Evolutionary conservation across 371 early-diverging fungal genomes (phyloP), one percentile per base, ranked within the genome.

Genomic region (Choanephora cucurbitarum): DNA sequence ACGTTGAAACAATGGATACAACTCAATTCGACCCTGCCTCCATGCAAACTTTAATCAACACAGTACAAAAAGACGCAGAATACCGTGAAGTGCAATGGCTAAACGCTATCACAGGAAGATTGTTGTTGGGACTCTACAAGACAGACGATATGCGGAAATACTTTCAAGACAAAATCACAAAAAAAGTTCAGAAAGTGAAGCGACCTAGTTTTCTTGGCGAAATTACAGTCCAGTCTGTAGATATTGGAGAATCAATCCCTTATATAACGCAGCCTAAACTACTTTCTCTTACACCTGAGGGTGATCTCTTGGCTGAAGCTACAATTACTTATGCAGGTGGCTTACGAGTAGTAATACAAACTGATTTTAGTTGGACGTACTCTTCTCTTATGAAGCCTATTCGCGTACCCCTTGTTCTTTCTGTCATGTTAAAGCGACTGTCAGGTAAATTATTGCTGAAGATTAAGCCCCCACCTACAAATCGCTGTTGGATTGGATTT

Each of bases 401-500:
- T 41, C 80, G 85, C n/a, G 83, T 94, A 31, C 66, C 88, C 5
- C 64, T 96, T 10, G 89, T 91, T 0, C 80, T 96, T 6, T 83
- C 91, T 0, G 87, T 93, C 5, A 82, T 60, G 17, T 82, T 87
- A 37, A 87, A 79, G 55, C 68, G 64, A 15, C 66, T 92, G 49
- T 67, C 79, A 0, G 96, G 94, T 1, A 86, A 81, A 53, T 69
- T 93, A 62, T 72, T 87, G 24, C 56, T 96, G 51, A 83, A 85
- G 55, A 83, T 94, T 64, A 92, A 92, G 60, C 82, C 91, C 0
- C 88, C 91, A 31, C 94, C 94, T 10, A 83, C 89, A 3, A 93
- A 94, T 56, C 85, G 96, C 2, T 77, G 88, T 48, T 96, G 96
- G 96, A 60, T 94, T 49, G 96, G 91, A 0, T 90, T 96, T 56